Conservation (phyloP, 2,329 filamentous ascomycete species). For the Aspergillus pseudonomiae region DNA sequence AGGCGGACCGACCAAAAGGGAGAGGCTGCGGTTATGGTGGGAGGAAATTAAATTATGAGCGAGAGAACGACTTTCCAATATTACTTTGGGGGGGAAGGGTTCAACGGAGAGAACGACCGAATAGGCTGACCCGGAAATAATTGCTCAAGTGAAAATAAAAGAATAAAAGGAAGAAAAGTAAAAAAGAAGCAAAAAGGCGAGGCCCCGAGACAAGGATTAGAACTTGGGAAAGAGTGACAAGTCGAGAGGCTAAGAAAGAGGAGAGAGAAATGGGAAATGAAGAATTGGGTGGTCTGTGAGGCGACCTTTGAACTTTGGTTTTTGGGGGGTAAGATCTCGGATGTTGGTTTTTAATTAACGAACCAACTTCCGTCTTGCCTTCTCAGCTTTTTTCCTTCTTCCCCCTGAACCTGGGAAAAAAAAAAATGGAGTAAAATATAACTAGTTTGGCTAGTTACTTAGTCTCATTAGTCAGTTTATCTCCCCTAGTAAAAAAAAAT, state of each 20-base stretch:
- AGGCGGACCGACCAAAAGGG: slow-evolving; percentile 11
- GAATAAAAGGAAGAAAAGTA: slow-evolving; percentile 19
- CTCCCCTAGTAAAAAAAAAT: background rate
- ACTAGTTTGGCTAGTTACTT: background rate
- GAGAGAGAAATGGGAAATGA: slow-evolving; percentile 15
- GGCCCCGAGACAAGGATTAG: slow-evolving; percentile 4
- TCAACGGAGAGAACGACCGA: slow-evolving; percentile 13
- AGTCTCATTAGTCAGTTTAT: background rate
- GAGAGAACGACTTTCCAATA: slow-evolving; percentile 4
- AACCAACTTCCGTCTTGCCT: background rate
- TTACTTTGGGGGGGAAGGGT: background rate
- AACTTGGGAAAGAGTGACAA: slow-evolving; percentile 20
- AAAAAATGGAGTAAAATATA: background rate
- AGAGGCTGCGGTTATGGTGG: background rate
- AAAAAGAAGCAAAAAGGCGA: slow-evolving; percentile 13
- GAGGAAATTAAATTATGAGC: slow-evolving; percentile 6
- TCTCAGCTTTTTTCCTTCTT: background rate
- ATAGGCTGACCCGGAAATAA: slow-evolving; percentile 8
- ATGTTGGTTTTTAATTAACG: slow-evolving; percentile 2
- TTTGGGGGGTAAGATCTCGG: background rate
- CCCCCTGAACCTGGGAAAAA: background rate
- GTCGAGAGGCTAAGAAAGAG: slow-evolving; percentile 19
- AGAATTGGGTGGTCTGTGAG: slow-evolving; percentile 11
- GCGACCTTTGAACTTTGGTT: background rate
- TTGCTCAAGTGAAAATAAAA: slow-evolving; percentile 12